A percentile compares a stretch with the other conserved stretches of the same genome.
Evolutionary conservation across 108 stramenopile species (phyloP).

Genomic region (Fragilariopsis cylindrus): DNA sequence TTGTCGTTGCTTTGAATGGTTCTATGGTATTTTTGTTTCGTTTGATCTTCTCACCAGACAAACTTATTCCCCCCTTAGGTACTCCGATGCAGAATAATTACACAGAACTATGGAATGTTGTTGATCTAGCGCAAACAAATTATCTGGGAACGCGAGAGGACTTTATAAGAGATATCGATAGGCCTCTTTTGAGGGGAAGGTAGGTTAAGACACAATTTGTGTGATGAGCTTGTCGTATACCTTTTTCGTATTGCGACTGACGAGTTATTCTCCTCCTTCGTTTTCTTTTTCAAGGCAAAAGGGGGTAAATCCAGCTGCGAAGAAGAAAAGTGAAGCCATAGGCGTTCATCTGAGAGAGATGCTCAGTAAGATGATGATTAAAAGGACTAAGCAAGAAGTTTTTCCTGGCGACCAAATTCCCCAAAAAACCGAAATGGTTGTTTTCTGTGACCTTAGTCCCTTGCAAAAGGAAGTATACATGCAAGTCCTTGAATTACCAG

Average conservation of each 20-base stretch:
- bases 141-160: slow-evolving; percentile 57
- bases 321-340: slow-evolving; percentile 36
- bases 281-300: slow-evolving; percentile 20
- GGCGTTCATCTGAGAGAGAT: slow-evolving; percentile 42
- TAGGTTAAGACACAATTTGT: slow-evolving; percentile 15
- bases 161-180: slow-evolving; percentile 49
- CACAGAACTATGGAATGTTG: slow-evolving; percentile 71
- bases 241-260: too few relatives aligned
- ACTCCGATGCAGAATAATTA: slow-evolving; percentile 78
- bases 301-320: slow-evolving; percentile 37
- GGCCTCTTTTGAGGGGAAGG: slow-evolving; percentile 69
- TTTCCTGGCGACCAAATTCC: slow-evolving; percentile 63
- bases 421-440: slow-evolving; percentile 73
- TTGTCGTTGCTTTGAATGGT: background rate
- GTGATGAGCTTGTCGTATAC: background rate
- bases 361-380: slow-evolving; percentile 51
- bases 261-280: background rate
- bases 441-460: slow-evolving; percentile 76
- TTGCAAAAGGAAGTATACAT: slow-evolving; percentile 79
- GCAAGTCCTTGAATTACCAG: slow-evolving; percentile 74
- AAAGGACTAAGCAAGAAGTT: slow-evolving; percentile 60
- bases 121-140: slow-evolving; percentile 70
- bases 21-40: background rate
- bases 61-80: slow-evolving; percentile 14
- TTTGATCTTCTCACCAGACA: background rate